These are phyloP conservation scores for Trichoderma sp. DNA, from an alignment of 2,329 filamentous ascomycete genomes.

Conservation along the genomic window DNA sequence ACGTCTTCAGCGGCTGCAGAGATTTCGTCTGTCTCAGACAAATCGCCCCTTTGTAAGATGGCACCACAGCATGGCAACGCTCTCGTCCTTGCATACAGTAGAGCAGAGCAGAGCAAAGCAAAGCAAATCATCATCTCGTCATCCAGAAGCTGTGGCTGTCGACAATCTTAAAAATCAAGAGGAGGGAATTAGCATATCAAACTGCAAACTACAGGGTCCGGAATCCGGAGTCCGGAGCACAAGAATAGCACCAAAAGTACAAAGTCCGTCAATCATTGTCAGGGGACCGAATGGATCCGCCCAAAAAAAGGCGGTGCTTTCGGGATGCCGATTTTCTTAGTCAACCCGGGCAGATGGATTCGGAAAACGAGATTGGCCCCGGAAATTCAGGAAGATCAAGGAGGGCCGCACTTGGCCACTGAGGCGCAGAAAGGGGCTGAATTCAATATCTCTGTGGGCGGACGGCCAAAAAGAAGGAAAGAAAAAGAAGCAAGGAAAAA, in stretches of 20 bases:
- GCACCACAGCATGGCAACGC: background rate
- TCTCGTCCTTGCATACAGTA: background rate
- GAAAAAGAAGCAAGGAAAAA: background rate
- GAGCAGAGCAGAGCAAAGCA: background rate
- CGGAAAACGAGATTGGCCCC: conserved; percentile 12
- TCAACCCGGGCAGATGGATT: background rate
- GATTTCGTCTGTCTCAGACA: conserved; percentile 4
- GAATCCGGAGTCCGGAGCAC: background rate
- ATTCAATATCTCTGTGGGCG: background rate
- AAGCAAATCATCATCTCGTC: background rate
- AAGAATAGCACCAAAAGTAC: background rate
- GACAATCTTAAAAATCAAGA: background rate
- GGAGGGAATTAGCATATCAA: background rate
- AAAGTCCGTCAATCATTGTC: background rate
- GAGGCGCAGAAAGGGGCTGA: conserved; percentile 9
- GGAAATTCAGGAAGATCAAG: conserved; percentile 10
- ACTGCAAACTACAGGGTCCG: background rate
- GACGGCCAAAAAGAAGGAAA: background rate
- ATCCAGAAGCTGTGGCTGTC: background rate
- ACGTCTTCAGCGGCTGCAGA: background rate
- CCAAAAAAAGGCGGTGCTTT: conserved; percentile 1
- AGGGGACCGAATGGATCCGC: conserved; percentile 6
- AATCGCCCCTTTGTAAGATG: background rate
- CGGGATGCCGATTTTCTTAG: background rate
- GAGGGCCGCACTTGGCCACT: background rate